Conservation (phyloP, 192 early-diverging fungal species). For the Geranomyces variabilis region DNA sequence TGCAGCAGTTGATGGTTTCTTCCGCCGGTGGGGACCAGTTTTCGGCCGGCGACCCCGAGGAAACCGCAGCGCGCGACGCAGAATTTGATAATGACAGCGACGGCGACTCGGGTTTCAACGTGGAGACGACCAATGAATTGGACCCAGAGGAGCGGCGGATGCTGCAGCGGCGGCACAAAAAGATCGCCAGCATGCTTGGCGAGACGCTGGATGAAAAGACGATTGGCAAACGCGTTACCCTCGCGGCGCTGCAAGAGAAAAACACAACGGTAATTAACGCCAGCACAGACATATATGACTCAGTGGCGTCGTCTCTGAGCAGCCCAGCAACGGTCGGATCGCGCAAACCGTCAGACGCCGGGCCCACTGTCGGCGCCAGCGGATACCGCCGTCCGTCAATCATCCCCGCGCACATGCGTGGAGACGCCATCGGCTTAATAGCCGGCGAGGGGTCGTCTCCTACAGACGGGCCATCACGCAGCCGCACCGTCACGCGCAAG, state of each 20-base stretch:
- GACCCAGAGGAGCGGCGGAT: constrained; percentile 56
- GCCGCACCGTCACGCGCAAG: neutral
- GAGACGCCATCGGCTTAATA: no score
- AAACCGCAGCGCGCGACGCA: neutral
- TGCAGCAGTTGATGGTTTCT: constrained; percentile 26
- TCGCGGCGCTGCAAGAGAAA: constrained; percentile 11
- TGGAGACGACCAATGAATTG: constrained; percentile 54
- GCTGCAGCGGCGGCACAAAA: constrained; percentile 62
- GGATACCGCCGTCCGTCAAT: neutral
- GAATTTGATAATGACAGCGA: neutral
- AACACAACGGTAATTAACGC: neutral
- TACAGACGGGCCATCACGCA: neutral
- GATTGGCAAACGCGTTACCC: constrained; percentile 33
- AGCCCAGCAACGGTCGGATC: no score
- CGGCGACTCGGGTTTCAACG: neutral
- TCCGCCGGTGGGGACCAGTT: neutral
- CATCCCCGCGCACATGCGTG: no score
- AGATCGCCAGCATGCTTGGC: constrained; percentile 64
- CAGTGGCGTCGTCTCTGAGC: no score
- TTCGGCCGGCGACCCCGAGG: neutral
- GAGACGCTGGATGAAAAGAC: constrained; percentile 58
- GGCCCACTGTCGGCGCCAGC: neutral
- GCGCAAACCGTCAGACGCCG: no score
- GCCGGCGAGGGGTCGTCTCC: neutral
- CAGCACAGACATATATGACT: neutral